phyloP scores from a whole-genome alignment of 2,329 filamentous ascomycete genomes.

The Colletotrichum zoysiae region DNA sequence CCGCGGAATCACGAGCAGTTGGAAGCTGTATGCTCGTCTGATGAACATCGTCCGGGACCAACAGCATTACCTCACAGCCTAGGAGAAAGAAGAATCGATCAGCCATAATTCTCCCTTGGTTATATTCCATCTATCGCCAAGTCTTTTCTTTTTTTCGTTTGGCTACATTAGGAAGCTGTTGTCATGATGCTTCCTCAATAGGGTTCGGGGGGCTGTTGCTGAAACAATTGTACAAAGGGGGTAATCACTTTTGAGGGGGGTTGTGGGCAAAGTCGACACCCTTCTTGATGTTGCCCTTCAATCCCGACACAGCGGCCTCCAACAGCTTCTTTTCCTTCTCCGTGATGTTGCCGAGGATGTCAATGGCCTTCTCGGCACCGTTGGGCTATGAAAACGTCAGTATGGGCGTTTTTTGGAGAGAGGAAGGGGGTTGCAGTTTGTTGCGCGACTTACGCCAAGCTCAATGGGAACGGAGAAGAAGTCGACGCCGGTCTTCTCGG shows the following conservation, averaged over 20 bases:
- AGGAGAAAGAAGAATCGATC: constrained; percentile 46
- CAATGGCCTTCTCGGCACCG: constrained; percentile 87
- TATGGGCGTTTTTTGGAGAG: constrained; percentile 41
- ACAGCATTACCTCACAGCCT: constrained; percentile 47
- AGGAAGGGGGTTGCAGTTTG: constrained; percentile 7
- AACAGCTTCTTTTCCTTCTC: constrained; percentile 92
- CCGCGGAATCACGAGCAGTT: constrained; percentile 24
- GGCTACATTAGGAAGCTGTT: constrained; percentile 43
- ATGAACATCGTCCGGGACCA: constrained; percentile 30
- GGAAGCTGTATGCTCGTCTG: constrained; percentile 19
- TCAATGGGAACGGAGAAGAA: constrained; percentile 98
- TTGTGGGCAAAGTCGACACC: constrained; percentile 90
- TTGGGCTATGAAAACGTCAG: constrained; percentile 68
- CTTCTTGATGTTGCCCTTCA: constrained; percentile 95
- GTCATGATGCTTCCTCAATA: constrained; percentile 30
- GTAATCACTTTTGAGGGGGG: constrained; percentile 86
- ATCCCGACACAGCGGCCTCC: constrained; percentile 78
- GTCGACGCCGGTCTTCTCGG: constrained; percentile 85
- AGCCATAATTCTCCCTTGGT: constrained; percentile 46
- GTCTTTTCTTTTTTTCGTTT: constrained; percentile 44
- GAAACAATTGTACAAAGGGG: constrained; percentile 45
- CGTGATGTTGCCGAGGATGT: constrained; percentile 82
- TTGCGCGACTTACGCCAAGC: constrained; percentile 80
- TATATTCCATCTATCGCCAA: constrained; percentile 41
- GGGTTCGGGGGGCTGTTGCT: constrained; percentile 19